Evolutionary conservation across 305 asterid species (phyloP).

Genomic region (Fraxinus platypoda): DNA sequence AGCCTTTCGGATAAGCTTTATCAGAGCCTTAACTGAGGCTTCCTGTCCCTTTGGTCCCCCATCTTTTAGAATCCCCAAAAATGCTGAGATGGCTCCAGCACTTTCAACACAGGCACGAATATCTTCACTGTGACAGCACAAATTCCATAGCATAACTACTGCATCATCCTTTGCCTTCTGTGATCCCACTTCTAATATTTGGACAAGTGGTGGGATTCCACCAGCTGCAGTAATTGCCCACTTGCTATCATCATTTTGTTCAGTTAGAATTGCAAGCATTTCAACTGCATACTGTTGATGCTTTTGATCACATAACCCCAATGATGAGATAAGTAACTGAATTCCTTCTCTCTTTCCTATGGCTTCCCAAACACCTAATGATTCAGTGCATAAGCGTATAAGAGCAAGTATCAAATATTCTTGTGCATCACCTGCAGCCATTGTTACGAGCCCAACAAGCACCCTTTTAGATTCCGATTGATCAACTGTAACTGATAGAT

Average conservation of each 20-base stretch:
- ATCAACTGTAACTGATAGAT: conserved; percentile 40
- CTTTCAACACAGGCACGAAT: conserved; percentile 78
- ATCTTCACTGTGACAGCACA: conserved; percentile 84
- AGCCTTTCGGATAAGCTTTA: conserved; percentile 50
- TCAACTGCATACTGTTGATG: conserved; percentile 84
- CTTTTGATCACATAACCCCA: conserved; percentile 73
- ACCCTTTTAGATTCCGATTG: conserved; percentile 73
- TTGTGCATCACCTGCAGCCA: conserved; percentile 65
- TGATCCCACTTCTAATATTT: conserved; percentile 71
- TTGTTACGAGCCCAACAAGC: conserved; percentile 69
- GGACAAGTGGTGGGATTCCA: conserved; percentile 91
- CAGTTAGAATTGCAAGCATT: conserved; percentile 70
- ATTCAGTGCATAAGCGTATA: conserved; percentile 56
- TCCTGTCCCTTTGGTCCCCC: conserved; percentile 74
- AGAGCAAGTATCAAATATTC: conserved; percentile 65
- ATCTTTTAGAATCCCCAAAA: conserved; percentile 69
- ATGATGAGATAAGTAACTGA: conserved; percentile 71
- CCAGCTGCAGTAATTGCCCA: conserved; percentile 98
- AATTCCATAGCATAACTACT: conserved; percentile 55
- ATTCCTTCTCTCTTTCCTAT: conserved; percentile 86
- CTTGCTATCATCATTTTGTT: conserved; percentile 85
- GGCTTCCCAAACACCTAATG: conserved; percentile 72
- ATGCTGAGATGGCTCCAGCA: conserved; percentile 73
- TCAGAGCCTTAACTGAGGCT: conserved; percentile 62
- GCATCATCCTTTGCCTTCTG: conserved; percentile 66